Base-by-base conservation (phyloP, 345 rosid species). In the Jatropha curcas region DNA sequence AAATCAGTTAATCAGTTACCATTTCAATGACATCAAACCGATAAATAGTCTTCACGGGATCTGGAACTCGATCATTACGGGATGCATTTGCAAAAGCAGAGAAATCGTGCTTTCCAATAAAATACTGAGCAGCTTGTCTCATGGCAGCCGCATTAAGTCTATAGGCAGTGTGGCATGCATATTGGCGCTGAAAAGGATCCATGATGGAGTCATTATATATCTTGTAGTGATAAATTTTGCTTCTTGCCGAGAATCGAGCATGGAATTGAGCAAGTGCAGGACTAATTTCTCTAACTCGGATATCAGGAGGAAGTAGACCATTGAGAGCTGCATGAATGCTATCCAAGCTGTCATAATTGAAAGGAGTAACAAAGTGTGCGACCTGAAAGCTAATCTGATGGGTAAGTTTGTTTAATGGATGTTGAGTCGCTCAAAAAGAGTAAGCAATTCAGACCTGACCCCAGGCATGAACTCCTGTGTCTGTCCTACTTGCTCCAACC, bases 401-500 rank as follows among this genome's bases (percentile, higher is more conserved):
- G 70, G n/a, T 76, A 64, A 83, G 79, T 80, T 70, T 71, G 72
- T 56, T 48, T 61, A n/a, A 45, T 51, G 70, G 70, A 16, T 60
- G 71, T 27, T n/a, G n/a, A n/a, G n/a, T n/a, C n/a, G n/a, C n/a
- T 46, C 71, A 46, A 58, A 28, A 76, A 55, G 71, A 75, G 68
- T 60, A 70, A 77, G 73, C 72, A 74, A 73, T 24, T 35, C 76
- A 60, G 83, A 92, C 98, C 96, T 94, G 98, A 67, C 98, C 98
- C 93, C 88, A 86, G 66, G 98, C 98, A 75, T 94, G 98, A 75
- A 94, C 98, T 62, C 97, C 98, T 37, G 90, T 80, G 81, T 92
- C 98, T 6, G 98, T 94, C 80, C 97, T 83, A 70, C 97, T 84
- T 0, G 98, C 96, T 57, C 94, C 98, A 67, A 90, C 97, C 14